Conservation (phyloP, 2,329 filamentous ascomycete genomes). For the Penicillium polonicum region DNA sequence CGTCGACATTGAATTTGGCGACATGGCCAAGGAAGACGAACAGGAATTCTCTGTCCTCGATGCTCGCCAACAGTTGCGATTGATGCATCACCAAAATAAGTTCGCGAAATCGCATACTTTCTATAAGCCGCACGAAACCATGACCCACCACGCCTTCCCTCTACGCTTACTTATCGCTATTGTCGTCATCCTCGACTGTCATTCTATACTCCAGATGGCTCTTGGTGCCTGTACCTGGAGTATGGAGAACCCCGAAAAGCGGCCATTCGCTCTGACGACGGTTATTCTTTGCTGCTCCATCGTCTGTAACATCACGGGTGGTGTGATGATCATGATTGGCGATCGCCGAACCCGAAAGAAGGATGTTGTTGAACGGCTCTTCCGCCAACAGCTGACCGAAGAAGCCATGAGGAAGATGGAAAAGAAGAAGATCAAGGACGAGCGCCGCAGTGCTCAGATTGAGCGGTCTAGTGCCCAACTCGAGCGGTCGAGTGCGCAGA, state of each 20-base stretch:
- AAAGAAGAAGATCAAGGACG: conserved; percentile 49
- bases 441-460: conserved; percentile 25
- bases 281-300: conserved; percentile 79
- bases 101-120: conserved; percentile 82
- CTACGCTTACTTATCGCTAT: conserved; percentile 71
- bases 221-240: conserved; percentile 77
- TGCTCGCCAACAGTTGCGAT: conserved; percentile 63
- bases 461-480: conserved; percentile 7
- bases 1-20: conserved; percentile 47
- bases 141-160: conserved; percentile 77
- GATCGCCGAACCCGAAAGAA: conserved; percentile 79
- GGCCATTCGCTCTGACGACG: conserved; percentile 72
- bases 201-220: conserved; percentile 76
- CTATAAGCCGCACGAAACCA: conserved; percentile 84
- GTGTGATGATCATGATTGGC: conserved; percentile 72
- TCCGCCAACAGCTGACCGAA: conserved; percentile 71
- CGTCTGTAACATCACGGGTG: conserved; percentile 72
- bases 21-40: conserved; percentile 47
- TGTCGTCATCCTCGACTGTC: conserved; percentile 74
- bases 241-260: conserved; percentile 64
- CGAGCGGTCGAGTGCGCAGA: not conserved
- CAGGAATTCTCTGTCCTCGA: conserved; percentile 64
- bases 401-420: conserved; percentile 60
- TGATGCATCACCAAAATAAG: conserved; percentile 76
- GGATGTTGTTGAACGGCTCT: conserved; percentile 75